These are phyloP conservation scores for Rhizopogon vesiculosus DNA, from an alignment of 768 basidiomycete species.

Conservation along the genomic window DNA sequence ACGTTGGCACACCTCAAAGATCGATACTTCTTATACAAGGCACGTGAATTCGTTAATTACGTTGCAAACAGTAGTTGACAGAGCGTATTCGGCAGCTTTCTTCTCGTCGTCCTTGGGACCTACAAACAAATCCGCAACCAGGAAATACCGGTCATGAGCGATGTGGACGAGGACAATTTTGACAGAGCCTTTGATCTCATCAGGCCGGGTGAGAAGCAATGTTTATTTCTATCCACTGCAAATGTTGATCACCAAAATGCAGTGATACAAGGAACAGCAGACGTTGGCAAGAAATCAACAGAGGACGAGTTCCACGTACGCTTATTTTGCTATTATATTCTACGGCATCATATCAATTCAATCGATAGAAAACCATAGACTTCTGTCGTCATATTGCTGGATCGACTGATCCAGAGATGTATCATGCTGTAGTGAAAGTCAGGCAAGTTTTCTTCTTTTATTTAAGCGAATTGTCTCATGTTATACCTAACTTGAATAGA, in stretches of 20 bases:
- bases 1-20: constrained; percentile 51
- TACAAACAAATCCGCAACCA: constrained; percentile 71
- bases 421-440: constrained; percentile 5
- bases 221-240: neutral
- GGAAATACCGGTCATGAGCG: constrained; percentile 48
- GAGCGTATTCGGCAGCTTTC: too few species aligned
- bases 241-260: neutral
- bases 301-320: constrained; percentile 12
- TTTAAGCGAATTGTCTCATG: neutral
- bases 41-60: constrained; percentile 12
- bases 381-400: constrained; percentile 13
- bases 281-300: constrained; percentile 11
- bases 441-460: neutral
- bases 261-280: constrained; percentile 19
- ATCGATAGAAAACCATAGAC: constrained; percentile 13
- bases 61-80: neutral
- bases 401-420: constrained; percentile 14
- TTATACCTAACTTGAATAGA: neutral
- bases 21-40: constrained; percentile 57
- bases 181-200: constrained; percentile 26
- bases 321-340: neutral
- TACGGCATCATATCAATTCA: neutral
- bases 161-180: constrained; percentile 66
- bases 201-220: constrained; percentile 41
- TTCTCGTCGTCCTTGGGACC: constrained; percentile 52